Evolutionary conservation across 257 asterid genomes (phyloP), one percentile per base, ranked within the genome.

Genomic region (Solanum verrucosum): DNA sequence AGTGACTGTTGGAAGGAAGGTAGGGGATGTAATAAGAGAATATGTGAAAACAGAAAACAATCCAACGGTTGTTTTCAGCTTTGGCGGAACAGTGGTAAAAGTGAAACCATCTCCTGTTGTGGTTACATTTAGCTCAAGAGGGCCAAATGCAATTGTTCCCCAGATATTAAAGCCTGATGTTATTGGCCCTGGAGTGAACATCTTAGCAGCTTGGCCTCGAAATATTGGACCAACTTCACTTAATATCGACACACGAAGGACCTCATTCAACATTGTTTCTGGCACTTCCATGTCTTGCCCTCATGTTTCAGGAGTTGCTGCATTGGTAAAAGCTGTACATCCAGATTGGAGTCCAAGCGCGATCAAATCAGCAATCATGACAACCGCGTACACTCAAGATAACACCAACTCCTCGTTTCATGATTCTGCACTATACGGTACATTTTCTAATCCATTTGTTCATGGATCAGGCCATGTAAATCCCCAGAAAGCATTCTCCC

Each of bases 221-320:
- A 81, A 3, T 81, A 25, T 81, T 16, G 85, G 85, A 59, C 85
- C 85, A 49, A 46, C 85, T 29, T 81, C 85, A 49, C 68, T 81
- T 46, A 16, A 81, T 5, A n/a, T 46, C 1, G 42, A 81, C 5
- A 81, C 31, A 16, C 85, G 70, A 81, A 49, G 21, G 42, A 81
- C 85, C 63, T 49, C 85, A 29, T 81, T 81, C 29, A 81, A 81
- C 63, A 81, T 81, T 16, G 21, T 16, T 59, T 59, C 67, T 91
- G 93, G 94, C 25, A 92, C 94, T 20, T 92, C 94, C 5, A 91
- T 92, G 94, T 88, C 94, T 16, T 92, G 93, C 79, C 93, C 94
- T 1, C 94, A 92, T 84, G 90, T 92, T 23, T 90, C 92, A 37
- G 94, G 94, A 14, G 83, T 92, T 74, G 92, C 94, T 56, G 94